A percentile compares a stretch with the other conserved stretches of the same genome.
phyloP scores from a whole-genome alignment of 1,139 yeast genomes.

The Saccharomycopsis phalli region DNA sequence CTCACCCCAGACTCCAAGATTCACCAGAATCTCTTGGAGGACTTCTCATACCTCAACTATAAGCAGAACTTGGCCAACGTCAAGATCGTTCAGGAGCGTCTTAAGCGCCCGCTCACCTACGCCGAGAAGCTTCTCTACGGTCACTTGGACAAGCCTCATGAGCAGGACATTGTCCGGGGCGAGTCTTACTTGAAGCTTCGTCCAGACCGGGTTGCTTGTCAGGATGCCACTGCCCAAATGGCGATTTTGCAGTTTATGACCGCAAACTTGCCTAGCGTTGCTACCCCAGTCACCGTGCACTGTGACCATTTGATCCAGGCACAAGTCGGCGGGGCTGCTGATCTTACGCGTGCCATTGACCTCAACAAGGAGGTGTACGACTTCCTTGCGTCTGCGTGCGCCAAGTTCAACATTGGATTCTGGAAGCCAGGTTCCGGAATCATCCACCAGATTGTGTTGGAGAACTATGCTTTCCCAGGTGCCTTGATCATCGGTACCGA shows the following conservation, averaged over 20 bases:
- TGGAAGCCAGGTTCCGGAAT: slow-evolving; percentile 99
- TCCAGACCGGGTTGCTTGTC: slow-evolving; percentile 99
- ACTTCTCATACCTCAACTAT: slow-evolving; percentile 71
- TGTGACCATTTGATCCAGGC: slow-evolving; percentile 99
- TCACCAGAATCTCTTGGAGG: slow-evolving; percentile 83
- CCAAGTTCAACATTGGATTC: slow-evolving; percentile 97
- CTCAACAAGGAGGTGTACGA: slow-evolving; percentile 95
- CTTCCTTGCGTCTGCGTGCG: slow-evolving; percentile 88
- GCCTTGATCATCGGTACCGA: slow-evolving; percentile 95
- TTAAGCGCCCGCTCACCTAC: slow-evolving; percentile 89
- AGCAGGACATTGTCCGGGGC: slow-evolving; percentile 94
- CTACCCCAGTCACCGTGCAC: slow-evolving; percentile 96
- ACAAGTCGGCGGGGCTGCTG: slow-evolving; percentile 87
- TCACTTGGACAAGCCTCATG: slow-evolving; percentile 93
- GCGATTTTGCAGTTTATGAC: slow-evolving; percentile 98
- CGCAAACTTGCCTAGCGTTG: slow-evolving; percentile 89
- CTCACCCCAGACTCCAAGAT: slow-evolving; percentile 89
- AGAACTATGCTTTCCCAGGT: slow-evolving; percentile 98
- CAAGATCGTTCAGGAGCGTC: slow-evolving; percentile 76
- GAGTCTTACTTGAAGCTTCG: slow-evolving; percentile 91
- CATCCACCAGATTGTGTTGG: slow-evolving; percentile 94
- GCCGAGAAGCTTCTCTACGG: slow-evolving; percentile 96
- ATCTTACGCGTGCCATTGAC: slow-evolving; percentile 86
- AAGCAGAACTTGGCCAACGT: slow-evolving; percentile 76
- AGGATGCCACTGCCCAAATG: slow-evolving; percentile 99